Conservation (phyloP, 805 yeast genomes). For the Starmerella apis region DNA sequence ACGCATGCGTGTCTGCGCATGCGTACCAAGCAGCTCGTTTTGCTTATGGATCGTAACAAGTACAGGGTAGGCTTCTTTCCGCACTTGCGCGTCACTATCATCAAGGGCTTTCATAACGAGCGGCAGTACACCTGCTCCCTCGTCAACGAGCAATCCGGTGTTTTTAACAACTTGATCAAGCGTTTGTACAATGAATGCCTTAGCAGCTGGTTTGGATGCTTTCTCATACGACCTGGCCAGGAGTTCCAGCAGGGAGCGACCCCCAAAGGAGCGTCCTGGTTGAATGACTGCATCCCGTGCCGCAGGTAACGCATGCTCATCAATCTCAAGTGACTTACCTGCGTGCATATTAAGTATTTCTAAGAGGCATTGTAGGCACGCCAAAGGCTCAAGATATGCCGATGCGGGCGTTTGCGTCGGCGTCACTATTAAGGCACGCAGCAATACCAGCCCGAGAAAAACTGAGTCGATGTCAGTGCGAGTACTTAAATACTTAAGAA, state of each 20-base stretch:
- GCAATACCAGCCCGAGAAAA: conserved; percentile 6
- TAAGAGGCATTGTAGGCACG: conserved; percentile 16
- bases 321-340: conserved; percentile 11
- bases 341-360: conserved; percentile 9
- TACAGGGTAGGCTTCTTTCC: conserved; percentile 29
- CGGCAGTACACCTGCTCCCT: background rate
- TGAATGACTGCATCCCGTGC: background rate
- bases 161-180: background rate
- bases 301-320: conserved; percentile 11
- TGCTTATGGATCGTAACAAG: conserved; percentile 19
- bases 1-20: conserved; percentile 19
- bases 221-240: background rate
- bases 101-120: conserved; percentile 1
- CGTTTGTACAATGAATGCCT: conserved; percentile 2
- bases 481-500: conserved; percentile 8
- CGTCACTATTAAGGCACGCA: conserved; percentile 8
- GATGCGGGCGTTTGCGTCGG: conserved; percentile 2
- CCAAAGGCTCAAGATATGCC: conserved; percentile 20
- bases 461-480: background rate
- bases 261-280: background rate
- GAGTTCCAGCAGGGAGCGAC: conserved; percentile 6
- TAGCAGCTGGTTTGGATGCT: background rate
- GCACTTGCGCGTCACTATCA: conserved; percentile 24
- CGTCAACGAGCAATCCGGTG: conserved; percentile 3
- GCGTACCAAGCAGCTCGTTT: conserved; percentile 12